Evolutionary conservation across 495 filamentous ascomycete species (phyloP), one percentile per base, ranked within the genome.

Genomic region (Xylaria telfairii): DNA sequence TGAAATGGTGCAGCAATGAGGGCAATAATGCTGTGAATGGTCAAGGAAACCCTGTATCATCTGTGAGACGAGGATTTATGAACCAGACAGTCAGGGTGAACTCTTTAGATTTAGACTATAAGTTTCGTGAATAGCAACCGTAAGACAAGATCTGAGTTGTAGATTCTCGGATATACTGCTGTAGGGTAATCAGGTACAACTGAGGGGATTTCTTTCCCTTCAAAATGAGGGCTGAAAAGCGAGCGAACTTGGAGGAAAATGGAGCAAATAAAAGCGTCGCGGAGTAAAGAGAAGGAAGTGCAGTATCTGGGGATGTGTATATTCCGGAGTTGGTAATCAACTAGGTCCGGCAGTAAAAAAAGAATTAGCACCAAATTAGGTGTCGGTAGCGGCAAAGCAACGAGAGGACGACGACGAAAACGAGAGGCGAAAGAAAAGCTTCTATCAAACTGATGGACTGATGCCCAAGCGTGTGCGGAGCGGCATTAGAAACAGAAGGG

Each of bases 401-500:
- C 65, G n/a, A 67, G 24, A 57, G 26, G 21, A n/a, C 15, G 10
- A 9, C 30, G 61, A 49, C 17, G 17, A 6, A 34, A 67, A 42
- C 30, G 26, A 67, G 34, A 54, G 24, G 49, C 19, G 64, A 26
- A 21, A 42, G 64, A 66, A 53, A 54, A 54, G 64, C 26, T 54
- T 54, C 12, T 54, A 66, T 37, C 39, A 39, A 53, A 65, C 21
- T 19, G 30, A 44, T 56, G 44, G 59, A 53, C 53, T 69, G 57
- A 62, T 69, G 57, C 53, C 59, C 46, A 42, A 53, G 46, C 28
- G 26, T 26, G 41, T 44, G 41, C 61, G 37, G 59, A 62, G 59
- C 59, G 59, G n/a, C 28, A 62, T 17, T 42, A 21, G 59, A 62
- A 59, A 59, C 56, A 59, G 56, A 59, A 59, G 56, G 56, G 56